A percentile compares a stretch with the other conserved stretches of the same genome.
phyloP scores from a whole-genome alignment of 306 rosid species.

The Lathyrus aphaca region DNA sequence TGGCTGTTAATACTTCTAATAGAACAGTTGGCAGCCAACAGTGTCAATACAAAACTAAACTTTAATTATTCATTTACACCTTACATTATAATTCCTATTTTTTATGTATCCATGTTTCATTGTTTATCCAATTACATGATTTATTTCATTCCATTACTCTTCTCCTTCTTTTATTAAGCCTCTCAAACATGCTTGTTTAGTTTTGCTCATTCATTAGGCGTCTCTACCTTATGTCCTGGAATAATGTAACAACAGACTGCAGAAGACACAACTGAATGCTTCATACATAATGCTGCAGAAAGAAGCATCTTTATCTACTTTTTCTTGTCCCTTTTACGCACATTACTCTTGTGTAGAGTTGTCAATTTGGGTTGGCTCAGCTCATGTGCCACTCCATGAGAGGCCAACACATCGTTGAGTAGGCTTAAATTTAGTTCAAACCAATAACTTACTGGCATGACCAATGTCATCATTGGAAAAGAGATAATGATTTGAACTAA shows the following conservation, averaged over 20 bases:
- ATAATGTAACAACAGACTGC: neutral
- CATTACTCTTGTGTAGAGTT: neutral
- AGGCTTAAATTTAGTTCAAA: neutral
- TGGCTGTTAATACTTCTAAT: conserved; percentile 44
- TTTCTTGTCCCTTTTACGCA: neutral
- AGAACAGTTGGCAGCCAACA: conserved; percentile 47
- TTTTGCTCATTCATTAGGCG: neutral
- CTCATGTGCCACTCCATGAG: neutral
- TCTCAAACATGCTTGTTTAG: neutral
- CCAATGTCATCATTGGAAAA: neutral
- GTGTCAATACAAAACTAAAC: conserved; percentile 64
- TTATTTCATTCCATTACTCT: neutral
- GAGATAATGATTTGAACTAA: no score
- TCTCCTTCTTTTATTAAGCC: neutral
- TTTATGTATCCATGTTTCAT: neutral
- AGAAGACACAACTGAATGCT: neutral
- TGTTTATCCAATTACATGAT: neutral
- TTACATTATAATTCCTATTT: neutral
- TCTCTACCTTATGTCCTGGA: neutral
- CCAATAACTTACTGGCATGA: neutral
- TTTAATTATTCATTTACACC: conserved; percentile 36
- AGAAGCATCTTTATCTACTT: neutral
- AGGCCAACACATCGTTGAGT: neutral
- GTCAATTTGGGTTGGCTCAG: neutral
- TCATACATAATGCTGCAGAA: neutral